Evolutionary conservation across 2,329 filamentous ascomycete species (phyloP).

Genomic region (Penicillium rolfsii): DNA sequence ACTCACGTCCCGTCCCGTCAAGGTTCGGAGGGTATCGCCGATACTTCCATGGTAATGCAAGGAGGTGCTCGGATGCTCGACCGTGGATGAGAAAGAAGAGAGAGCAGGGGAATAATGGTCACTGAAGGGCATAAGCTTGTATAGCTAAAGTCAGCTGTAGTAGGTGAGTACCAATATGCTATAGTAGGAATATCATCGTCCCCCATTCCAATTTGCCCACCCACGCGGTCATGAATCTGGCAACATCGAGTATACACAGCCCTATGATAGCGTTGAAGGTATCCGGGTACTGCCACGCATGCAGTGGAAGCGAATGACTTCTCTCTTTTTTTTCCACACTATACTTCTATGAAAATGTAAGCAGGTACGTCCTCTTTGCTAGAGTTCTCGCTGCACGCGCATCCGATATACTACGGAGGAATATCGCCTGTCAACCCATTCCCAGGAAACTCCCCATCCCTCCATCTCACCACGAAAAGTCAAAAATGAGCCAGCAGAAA

Average conservation of each 20-base stretch:
- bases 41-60: constrained; percentile 38
- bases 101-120: neutral
- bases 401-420: constrained; percentile 22
- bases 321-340: neutral
- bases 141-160: neutral
- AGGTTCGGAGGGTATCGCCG: constrained; percentile 40
- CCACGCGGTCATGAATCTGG: neutral
- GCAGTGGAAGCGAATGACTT: neutral
- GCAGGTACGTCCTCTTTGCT: neutral
- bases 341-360: neutral
- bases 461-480: neutral
- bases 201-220: neutral
- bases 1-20: constrained; percentile 43
- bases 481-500: neutral
- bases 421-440: neutral
- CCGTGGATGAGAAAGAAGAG: neutral
- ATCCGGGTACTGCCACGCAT: constrained; percentile 13
- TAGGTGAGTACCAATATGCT: neutral
- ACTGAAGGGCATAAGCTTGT: neutral
- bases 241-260: constrained; percentile 14
- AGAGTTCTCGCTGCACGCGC: constrained; percentile 1
- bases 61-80: constrained; percentile 23
- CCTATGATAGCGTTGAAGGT: constrained; percentile 22
- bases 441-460: neutral
- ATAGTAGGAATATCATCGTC: neutral